phyloP scores from a whole-genome alignment of 768 basidiomycete species.

The Stropharia rugosoannulata region DNA sequence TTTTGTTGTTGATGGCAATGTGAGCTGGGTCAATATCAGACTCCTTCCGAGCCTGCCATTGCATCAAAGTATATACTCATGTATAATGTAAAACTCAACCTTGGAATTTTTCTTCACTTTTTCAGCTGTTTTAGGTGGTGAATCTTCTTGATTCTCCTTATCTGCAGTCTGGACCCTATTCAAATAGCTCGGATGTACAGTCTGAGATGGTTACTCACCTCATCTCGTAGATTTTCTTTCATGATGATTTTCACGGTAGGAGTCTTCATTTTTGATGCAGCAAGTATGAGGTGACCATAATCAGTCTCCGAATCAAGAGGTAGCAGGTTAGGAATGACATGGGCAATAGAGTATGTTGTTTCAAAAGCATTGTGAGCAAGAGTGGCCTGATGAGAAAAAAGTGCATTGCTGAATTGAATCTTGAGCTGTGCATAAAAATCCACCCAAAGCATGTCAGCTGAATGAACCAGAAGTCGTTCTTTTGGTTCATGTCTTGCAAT shows the following conservation, averaged over 20 bases:
- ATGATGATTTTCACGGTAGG: background rate
- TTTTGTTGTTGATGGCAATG: constrained; percentile 8
- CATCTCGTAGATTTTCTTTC: background rate
- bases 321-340: constrained; percentile 1
- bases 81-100: background rate
- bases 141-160: background rate
- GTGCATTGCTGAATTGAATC: constrained; percentile 1
- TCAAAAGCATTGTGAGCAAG: constrained; percentile 3
- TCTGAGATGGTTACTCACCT: background rate
- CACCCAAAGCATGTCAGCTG: constrained; percentile 7
- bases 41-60: constrained; percentile 5
- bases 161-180: background rate
- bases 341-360: constrained; percentile 5
- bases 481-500: constrained; percentile 3
- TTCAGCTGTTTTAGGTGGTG: background rate
- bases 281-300: constrained; percentile 7
- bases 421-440: constrained; percentile 6
- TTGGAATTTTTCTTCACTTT: background rate
- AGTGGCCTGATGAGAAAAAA: background rate
- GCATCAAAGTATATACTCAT: background rate
- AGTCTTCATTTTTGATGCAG: constrained; percentile 4
- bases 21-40: constrained; percentile 16
- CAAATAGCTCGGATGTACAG: background rate
- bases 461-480: background rate
- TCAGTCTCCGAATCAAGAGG: background rate